Base-by-base conservation (phyloP, 306 rosid species). In the Cicer chorassanicum region DNA sequence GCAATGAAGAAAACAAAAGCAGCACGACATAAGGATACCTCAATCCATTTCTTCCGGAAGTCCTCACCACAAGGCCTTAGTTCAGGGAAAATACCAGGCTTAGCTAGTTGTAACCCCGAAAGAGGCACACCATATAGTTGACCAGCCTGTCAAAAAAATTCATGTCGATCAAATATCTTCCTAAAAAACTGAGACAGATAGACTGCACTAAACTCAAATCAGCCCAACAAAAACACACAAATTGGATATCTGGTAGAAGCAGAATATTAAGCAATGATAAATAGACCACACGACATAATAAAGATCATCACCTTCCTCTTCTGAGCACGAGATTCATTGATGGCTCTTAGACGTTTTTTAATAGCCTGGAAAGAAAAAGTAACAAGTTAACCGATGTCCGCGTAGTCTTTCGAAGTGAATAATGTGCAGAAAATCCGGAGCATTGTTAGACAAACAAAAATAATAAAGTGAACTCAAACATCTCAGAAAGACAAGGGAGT, bases 281-380 rank as follows among this genome's bases (percentile, higher is more conserved):
- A 66, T 38, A 73, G n/a, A 39, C 38, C 40, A 45, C 41, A 66
- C 16, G 49, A 50, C 61, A 68, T 24, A 65, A 59, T 51, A 44
- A 75, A 80, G 80, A 55, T 55, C 74, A 81, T 76, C 77, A 93
- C 98, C 98, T 94, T 94, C 82, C 98, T 71, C 84, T 94, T 94
- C 76, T 90, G 91, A 86, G 90, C 97, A 76, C 96, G 96, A 75
- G 98, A 91, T 79, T 91, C 96, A 87, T 94, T 94, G 59, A 91
- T 91, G 81, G 97, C 96, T 84, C 98, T 88, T 6, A 87, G 86
- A 78, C 91, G 90, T 81, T 86, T 91, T 75, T 88, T 91, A 44
- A 92, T 85, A 13, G 97, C 94, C 98, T 94, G 88, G 43, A 87
- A 78, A 81, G 71, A 56, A 82, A 77, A 44, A 82, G 7, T 53